A percentile compares a stretch with the other conserved stretches of the same genome.
Evolutionary conservation across 2,329 filamentous ascomycete genomes (phyloP).

Genomic region (Monilinia aucupariae): DNA sequence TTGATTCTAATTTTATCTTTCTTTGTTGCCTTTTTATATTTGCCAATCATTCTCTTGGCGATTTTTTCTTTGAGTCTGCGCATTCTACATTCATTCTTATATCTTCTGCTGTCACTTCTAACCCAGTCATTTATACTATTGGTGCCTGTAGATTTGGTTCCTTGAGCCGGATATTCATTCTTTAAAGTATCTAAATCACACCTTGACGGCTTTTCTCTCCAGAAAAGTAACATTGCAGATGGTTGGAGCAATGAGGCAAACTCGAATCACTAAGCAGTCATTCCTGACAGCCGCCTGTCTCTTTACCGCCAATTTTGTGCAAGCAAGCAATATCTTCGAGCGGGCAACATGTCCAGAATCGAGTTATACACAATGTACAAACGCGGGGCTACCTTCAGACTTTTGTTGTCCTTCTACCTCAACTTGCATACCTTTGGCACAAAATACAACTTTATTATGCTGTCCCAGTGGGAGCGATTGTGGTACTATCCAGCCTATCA

Average conservation of each 20-base stretch:
- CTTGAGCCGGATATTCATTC: constrained; percentile 2
- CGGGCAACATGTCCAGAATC: constrained; percentile 48
- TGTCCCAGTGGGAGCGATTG: constrained; percentile 58
- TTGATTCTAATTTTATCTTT: constrained; percentile 6
- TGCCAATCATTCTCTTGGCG: neutral
- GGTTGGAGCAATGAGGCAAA: constrained; percentile 24
- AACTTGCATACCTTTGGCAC: constrained; percentile 57
- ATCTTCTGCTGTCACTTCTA: constrained; percentile 18
- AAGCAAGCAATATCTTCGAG: constrained; percentile 38
- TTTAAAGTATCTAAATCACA: neutral
- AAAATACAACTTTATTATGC: constrained; percentile 63
- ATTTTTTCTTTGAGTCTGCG: neutral
- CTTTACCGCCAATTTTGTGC: constrained; percentile 38
- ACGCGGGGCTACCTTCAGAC: constrained; percentile 49
- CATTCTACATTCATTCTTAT: constrained; percentile 25
- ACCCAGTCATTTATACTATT: constrained; percentile 21
- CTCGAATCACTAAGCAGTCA: constrained; percentile 17
- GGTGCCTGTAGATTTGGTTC: constrained; percentile 7
- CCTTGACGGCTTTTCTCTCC: neutral
- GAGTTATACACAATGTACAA: constrained; percentile 48
- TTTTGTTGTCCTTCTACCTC: constrained; percentile 60
- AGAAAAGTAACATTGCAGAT: neutral
- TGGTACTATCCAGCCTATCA: constrained; percentile 55
- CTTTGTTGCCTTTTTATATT: constrained; percentile 6
- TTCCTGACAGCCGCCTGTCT: constrained; percentile 31